Evolutionary conservation across 345 rosid genomes (phyloP).

Genomic region (Hypericum androsaemum): DNA sequence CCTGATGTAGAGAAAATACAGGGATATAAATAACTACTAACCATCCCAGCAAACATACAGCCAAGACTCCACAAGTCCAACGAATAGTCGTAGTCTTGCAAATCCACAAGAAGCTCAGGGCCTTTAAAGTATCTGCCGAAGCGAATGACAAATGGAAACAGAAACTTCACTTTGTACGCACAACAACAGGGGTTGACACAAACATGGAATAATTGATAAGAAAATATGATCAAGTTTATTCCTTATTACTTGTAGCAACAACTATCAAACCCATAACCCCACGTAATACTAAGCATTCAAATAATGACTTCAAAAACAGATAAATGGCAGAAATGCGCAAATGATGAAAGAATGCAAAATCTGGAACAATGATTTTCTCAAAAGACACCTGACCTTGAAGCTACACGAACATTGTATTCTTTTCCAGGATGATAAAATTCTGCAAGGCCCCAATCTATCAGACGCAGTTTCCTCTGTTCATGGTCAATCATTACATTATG

Average conservation of each 20-base stretch:
- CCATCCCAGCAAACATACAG: constrained; percentile 99
- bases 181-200: background rate
- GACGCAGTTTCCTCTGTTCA: constrained; percentile 83
- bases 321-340: too few species aligned
- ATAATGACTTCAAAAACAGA: too few species aligned
- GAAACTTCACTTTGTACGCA: background rate
- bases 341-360: too few species aligned
- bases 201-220: background rate
- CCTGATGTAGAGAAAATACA: too few species aligned
- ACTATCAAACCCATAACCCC: too few species aligned
- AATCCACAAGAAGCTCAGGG: constrained; percentile 96
- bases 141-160: background rate
- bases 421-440: constrained; percentile 96
- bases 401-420: constrained; percentile 96
- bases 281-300: too few species aligned
- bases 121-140: constrained; percentile 85
- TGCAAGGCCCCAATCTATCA: constrained; percentile 98
- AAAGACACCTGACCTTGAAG: constrained; percentile 52
- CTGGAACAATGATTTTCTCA: too few species aligned
- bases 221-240: too few species aligned
- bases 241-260: too few species aligned
- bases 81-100: constrained; percentile 96
- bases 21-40: constrained; percentile 18
- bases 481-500: constrained; percentile 99
- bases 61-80: constrained; percentile 99